Conservation (phyloP, 371 early-diverging fungal genomes). For the Mortierella sp. region DNA sequence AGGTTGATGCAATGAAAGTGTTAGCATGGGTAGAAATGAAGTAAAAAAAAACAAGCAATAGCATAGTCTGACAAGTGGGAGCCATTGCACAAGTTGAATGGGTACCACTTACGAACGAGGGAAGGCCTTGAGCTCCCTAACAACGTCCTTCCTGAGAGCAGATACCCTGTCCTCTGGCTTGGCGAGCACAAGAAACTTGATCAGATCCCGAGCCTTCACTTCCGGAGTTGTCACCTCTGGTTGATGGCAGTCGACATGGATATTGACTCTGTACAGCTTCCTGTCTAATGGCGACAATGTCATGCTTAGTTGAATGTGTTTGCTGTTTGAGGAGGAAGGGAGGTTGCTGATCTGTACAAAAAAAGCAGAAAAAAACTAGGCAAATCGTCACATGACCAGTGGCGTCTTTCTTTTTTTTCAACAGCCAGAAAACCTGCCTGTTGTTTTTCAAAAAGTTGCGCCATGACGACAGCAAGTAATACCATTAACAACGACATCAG, state of each 20-base stretch:
- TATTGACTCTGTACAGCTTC: background rate
- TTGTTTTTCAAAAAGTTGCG: background rate
- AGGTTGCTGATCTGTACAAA: background rate
- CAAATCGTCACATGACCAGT: background rate
- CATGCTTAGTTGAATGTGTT: background rate
- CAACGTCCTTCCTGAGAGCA: background rate
- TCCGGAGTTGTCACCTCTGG: background rate
- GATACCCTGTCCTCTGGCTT: background rate
- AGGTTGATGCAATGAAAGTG: background rate
- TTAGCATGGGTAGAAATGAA: background rate
- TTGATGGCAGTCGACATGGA: constrained; percentile 10
- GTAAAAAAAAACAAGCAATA: too few relatives aligned
- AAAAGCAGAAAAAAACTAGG: background rate
- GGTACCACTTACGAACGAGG: background rate
- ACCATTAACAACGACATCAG: background rate
- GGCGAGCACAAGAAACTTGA: background rate
- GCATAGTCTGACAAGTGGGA: background rate
- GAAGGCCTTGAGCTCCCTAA: background rate
- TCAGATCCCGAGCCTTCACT: background rate
- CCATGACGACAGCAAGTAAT: too few relatives aligned
- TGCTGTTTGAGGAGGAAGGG: background rate
- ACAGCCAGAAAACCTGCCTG: too few relatives aligned
- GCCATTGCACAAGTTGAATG: background rate
- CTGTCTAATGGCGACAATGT: background rate
- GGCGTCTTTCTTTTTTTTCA: background rate